Base-by-base conservation (phyloP, 1,284 basidiomycete species). In the Austroboletus novae-zelandiae region DNA sequence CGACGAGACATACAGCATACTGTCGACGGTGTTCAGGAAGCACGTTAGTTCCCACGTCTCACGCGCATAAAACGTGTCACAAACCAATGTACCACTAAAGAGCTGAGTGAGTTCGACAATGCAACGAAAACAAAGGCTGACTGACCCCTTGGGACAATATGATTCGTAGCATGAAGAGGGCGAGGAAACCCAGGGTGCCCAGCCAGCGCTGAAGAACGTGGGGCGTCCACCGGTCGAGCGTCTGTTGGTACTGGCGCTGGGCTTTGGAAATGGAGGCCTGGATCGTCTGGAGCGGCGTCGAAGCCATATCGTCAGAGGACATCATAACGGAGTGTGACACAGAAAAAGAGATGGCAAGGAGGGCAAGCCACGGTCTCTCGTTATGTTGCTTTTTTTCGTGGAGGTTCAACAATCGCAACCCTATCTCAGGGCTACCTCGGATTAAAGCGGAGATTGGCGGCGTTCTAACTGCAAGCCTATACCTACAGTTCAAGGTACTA, bases 141-240 rank as follows among this genome's bases (percentile, higher is more conserved):
- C 91, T 78, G 66, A 94, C 92, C 57, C 91, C 96, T 75, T 98
- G 92, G 9, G 90, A 77, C 40, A 97, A 67, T 11, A 98, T 76
- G 58, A 99, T 96, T 56, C 94, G 80, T 47, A 98, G 73, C 66
- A 91, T 75, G 68, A 99, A 99, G 32, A 98, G 43, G 36, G 77
- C 62, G 48, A 97, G 72, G 25, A 98, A 64, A 3, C 75, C 89
- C 4, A 77, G 76, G 6, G 93, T 94, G 18, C 78, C 80, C n/a
- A 89, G 65, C 97, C 97, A 99, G 57, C 97, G 83, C 62, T 96
- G 82, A 18, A 92, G 69, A 25, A 88, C 81, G 68, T 94, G 86
- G 0, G 97, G 97, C 4, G 96, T 98, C 71, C 91, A 88, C 44
- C 88, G 81, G 76, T 99, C 97, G 35, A 98, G 79, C 27, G 84